These are phyloP conservation scores for Candida smagusa DNA, from an alignment of 1,139 yeast species.

Conservation along the genomic window DNA sequence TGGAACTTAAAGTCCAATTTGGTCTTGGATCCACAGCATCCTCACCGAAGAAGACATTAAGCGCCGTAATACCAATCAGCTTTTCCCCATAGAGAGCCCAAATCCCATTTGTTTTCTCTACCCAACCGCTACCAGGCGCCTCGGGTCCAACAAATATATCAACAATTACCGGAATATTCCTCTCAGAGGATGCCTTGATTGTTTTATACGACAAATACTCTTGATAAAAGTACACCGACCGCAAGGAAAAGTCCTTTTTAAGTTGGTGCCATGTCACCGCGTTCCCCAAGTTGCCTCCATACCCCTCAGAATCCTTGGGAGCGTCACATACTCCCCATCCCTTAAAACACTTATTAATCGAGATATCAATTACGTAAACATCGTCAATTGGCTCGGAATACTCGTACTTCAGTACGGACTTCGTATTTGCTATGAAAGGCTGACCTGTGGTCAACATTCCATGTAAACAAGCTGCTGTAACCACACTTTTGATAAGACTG, in stretches of 20 bases:
- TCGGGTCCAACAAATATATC: conserved; percentile 37
- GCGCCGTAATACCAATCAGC: conserved; percentile 29
- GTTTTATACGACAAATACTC: conserved; percentile 33
- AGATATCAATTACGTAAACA: conserved; percentile 33
- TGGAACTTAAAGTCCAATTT: conserved; percentile 54
- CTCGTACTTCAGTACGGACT: background rate
- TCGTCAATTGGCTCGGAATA: conserved; percentile 28
- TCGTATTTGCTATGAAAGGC: too few relatives aligned
- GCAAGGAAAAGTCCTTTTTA: conserved; percentile 37
- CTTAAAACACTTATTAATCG: conserved; percentile 27
- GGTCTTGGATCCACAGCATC: conserved; percentile 78
- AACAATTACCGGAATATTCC: conserved; percentile 23
- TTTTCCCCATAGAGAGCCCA: conserved; percentile 47
- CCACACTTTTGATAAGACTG: too few relatives aligned
- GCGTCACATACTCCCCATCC: conserved; percentile 30
- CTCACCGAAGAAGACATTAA: conserved; percentile 68
- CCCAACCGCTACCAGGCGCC: conserved; percentile 35
- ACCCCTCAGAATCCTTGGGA: conserved; percentile 26
- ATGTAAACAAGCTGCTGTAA: too few relatives aligned
- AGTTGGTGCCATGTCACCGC: conserved; percentile 34
- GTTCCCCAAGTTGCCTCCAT: conserved; percentile 25
- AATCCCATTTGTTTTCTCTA: conserved; percentile 34
- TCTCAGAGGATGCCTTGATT: conserved; percentile 10
- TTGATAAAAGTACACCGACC: conserved; percentile 27
- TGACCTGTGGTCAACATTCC: too few relatives aligned